Conservation (phyloP, 2,329 filamentous ascomycete species). For the Plenodomus tracheiphilus region DNA sequence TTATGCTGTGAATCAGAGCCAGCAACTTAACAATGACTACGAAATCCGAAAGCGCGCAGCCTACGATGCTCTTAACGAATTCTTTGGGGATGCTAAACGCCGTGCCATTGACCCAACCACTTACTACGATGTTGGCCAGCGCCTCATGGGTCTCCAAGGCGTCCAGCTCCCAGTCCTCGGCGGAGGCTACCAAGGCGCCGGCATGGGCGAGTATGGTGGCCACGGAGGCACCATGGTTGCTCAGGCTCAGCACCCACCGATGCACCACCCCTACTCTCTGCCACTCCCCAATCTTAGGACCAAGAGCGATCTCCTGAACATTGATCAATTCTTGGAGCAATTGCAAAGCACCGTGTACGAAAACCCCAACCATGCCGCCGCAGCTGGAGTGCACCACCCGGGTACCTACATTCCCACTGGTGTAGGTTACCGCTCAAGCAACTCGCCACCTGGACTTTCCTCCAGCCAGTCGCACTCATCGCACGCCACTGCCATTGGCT, state of each 20-base stretch:
- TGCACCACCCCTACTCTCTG: conserved; percentile 82
- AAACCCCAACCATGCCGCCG: conserved; percentile 79
- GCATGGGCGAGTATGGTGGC: conserved; percentile 59
- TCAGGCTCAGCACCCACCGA: conserved; percentile 63
- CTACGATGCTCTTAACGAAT: conserved; percentile 89
- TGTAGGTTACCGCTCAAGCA: conserved; percentile 58
- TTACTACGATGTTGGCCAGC: conserved; percentile 90
- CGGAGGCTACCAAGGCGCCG: conserved; percentile 31
- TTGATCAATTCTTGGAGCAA: conserved; percentile 93
- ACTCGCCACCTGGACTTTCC: conserved; percentile 56
- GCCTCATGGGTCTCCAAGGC: conserved; percentile 79
- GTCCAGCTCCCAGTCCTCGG: conserved; percentile 56
- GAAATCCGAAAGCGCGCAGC: conserved; percentile 77
- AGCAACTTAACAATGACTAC: conserved; percentile 68
- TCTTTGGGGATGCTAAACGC: conserved; percentile 91
- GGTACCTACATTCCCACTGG: conserved; percentile 66
- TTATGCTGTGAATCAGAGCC: conserved; percentile 70
- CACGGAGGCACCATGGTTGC: conserved; percentile 56
- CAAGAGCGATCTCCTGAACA: conserved; percentile 90
- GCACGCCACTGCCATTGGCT: conserved; percentile 51
- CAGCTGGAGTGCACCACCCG: conserved; percentile 75
- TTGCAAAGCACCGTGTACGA: conserved; percentile 97
- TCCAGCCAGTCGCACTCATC: conserved; percentile 53
- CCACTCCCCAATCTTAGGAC: conserved; percentile 89
- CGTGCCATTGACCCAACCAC: conserved; percentile 85